Percentiles rank a stretch among this genome's conserved stretches.
Conservation (phyloP, 176 grass and related monocot species). For the Avena sativa region DNA sequence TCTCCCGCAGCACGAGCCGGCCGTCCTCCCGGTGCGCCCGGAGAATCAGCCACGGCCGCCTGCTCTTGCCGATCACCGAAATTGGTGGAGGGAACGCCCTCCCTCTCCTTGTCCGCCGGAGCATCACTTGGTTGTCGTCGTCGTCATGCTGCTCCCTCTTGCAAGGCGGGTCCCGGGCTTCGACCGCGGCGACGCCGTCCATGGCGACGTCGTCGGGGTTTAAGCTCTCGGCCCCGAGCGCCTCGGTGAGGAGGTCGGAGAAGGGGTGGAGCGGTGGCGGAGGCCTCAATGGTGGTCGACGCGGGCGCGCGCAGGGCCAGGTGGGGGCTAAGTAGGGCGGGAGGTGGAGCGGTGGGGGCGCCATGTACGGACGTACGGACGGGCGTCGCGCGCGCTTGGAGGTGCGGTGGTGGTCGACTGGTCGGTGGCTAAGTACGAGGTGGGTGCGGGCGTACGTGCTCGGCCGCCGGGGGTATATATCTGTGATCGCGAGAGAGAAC, state of each 20-base stretch:
- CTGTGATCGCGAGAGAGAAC: not conserved
- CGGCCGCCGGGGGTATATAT: constrained; percentile 14
- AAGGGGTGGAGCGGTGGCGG: not conserved
- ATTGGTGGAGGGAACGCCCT: constrained; percentile 71
- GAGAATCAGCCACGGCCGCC: constrained; percentile 63
- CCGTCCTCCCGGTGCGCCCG: constrained; percentile 56
- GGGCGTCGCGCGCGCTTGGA: constrained; percentile 9
- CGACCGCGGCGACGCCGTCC: constrained; percentile 29
- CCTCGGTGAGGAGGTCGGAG: constrained; percentile 45
- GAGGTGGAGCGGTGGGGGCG: constrained; percentile 19
- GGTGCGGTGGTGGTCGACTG: not conserved
- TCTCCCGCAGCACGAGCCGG: constrained; percentile 73
- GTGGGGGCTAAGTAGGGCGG: constrained; percentile 23
- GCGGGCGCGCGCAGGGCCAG: not conserved
- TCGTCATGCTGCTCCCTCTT: constrained; percentile 22
- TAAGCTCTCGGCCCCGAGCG: constrained; percentile 57
- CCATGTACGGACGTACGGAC: constrained; percentile 26
- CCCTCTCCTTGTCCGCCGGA: constrained; percentile 52
- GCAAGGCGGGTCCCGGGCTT: not conserved
- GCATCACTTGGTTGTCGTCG: not conserved
- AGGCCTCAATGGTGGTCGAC: not conserved
- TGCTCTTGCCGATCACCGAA: constrained; percentile 65
- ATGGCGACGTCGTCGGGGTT: constrained; percentile 56
- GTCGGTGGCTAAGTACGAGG: not conserved
- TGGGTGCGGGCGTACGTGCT: not conserved